These are phyloP conservation scores for Polyporus tsugae DNA, from an alignment of 1,284 basidiomycete genomes.

Conservation along the genomic window DNA sequence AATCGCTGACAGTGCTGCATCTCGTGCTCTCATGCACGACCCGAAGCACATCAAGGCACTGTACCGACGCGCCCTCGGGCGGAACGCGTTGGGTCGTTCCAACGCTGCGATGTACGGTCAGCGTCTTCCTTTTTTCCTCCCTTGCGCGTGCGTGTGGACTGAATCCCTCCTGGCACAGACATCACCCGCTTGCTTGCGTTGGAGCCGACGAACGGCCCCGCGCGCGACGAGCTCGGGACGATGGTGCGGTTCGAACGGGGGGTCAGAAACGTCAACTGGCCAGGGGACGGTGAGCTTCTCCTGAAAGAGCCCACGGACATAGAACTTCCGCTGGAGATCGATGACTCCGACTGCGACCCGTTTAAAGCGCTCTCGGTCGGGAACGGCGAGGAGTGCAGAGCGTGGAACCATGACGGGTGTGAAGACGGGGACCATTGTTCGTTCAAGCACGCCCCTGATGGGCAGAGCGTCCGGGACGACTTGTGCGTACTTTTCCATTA, in stretches of 20 bases:
- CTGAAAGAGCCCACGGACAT: not conserved
- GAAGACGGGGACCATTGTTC: slow-evolving; percentile 47
- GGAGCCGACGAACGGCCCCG: not conserved
- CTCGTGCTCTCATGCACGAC: not conserved
- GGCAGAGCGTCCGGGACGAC: slow-evolving; percentile 57
- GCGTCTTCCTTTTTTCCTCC: not conserved
- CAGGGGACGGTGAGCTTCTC: not conserved
- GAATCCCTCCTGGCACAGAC: not conserved
- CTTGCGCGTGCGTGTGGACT: not conserved
- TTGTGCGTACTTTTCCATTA: slow-evolving; percentile 50
- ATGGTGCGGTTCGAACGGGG: not conserved
- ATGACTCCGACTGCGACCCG: not conserved
- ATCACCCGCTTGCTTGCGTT: not conserved
- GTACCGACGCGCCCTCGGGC: not conserved
- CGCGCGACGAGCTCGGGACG: not conserved
- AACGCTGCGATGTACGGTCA: not conserved
- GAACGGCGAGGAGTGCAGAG: not conserved
- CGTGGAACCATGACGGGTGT: not conserved
- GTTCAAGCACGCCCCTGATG: slow-evolving; percentile 60
- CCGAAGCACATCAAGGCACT: not conserved
- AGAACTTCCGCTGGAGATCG: not conserved
- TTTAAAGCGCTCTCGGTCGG: not conserved
- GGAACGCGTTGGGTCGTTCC: not conserved
- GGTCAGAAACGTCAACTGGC: not conserved
- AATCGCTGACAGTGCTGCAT: not conserved